A percentile compares a stretch with the other conserved stretches of the same genome.
These are phyloP conservation scores for Aspergillus sp. DNA, from an alignment of 2,329 filamentous ascomycete species.

Conservation along the genomic window DNA sequence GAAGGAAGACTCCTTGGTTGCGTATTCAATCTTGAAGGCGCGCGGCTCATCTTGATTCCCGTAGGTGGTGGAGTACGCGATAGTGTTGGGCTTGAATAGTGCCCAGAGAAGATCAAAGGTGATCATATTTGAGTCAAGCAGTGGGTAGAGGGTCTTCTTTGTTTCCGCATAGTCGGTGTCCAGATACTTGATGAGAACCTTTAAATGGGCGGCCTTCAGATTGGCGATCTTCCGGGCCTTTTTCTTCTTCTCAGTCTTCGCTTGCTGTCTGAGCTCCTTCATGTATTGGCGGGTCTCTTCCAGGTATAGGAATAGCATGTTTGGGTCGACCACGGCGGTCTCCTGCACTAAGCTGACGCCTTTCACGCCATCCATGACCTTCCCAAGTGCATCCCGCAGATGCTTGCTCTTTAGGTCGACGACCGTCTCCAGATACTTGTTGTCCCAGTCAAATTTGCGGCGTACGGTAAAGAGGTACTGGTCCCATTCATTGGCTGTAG, in stretches of 20 bases:
- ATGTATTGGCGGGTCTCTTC: slow-evolving; percentile 67
- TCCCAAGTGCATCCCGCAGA: slow-evolving; percentile 67
- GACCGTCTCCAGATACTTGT: slow-evolving; percentile 70
- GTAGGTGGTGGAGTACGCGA: slow-evolving; percentile 75
- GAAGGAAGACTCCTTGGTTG: slow-evolving; percentile 66
- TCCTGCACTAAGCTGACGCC: slow-evolving; percentile 78
- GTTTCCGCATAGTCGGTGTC: slow-evolving; percentile 75
- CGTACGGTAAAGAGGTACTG: slow-evolving; percentile 81
- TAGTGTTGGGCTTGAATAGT: slow-evolving; percentile 80
- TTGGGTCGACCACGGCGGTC: slow-evolving; percentile 68
- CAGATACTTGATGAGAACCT: slow-evolving; percentile 72
- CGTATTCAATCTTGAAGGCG: slow-evolving; percentile 77
- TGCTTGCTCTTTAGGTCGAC: slow-evolving; percentile 84
- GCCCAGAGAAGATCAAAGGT: slow-evolving; percentile 89
- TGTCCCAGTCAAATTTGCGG: slow-evolving; percentile 78
- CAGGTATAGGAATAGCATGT: slow-evolving; percentile 71
- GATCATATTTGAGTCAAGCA: slow-evolving; percentile 78
- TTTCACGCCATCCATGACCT: slow-evolving; percentile 73
- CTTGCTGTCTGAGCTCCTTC: slow-evolving; percentile 63
- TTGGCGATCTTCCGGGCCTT: slow-evolving; percentile 37
- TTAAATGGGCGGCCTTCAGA: slow-evolving; percentile 52
- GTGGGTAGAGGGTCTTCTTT: slow-evolving; percentile 76
- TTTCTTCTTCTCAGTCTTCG: slow-evolving; percentile 55
- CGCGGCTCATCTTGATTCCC: slow-evolving; percentile 72
- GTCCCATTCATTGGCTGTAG: slow-evolving; percentile 66